phyloP scores from a whole-genome alignment of 1,139 yeast genomes.

The Nakaseomyces bracarensis region DNA sequence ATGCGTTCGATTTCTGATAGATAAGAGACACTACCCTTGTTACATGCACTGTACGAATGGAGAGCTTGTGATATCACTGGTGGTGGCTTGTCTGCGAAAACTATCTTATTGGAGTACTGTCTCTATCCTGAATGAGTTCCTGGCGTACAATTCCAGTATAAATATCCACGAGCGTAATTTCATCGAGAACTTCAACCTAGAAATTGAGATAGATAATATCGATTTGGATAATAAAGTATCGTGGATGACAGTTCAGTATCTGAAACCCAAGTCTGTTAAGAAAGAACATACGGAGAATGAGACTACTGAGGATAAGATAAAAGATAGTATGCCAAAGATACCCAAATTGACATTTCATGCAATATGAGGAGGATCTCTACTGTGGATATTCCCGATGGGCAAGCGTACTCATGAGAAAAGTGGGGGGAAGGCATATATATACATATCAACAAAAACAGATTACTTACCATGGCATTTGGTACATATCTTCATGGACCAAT shows the following conservation, averaged over 20 bases:
- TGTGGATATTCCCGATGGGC: too few relatives aligned
- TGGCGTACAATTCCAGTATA: slow-evolving; percentile 67
- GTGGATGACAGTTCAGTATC: slow-evolving; percentile 26
- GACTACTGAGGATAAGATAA: slow-evolving; percentile 11
- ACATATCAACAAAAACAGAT: too few relatives aligned
- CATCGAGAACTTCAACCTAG: slow-evolving; percentile 70
- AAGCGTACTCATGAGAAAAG: neutral
- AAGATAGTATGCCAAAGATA: slow-evolving; percentile 17
- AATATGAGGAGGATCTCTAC: slow-evolving; percentile 14
- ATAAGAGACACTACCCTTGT: slow-evolving; percentile 55
- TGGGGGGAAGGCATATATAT: too few relatives aligned
- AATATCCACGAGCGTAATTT: slow-evolving; percentile 77
- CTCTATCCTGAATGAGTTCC: slow-evolving; percentile 78
- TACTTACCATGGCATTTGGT: too few relatives aligned
- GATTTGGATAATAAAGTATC: slow-evolving; percentile 25
- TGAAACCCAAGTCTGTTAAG: slow-evolving; percentile 6
- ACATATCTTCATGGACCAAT: too few relatives aligned
- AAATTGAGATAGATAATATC: slow-evolving; percentile 39
- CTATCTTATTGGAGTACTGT: slow-evolving; percentile 85
- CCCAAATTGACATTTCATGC: slow-evolving; percentile 26
- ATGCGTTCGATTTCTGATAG: slow-evolving; percentile 54
- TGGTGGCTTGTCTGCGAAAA: slow-evolving; percentile 79
- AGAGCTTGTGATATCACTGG: slow-evolving; percentile 74
- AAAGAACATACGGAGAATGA: slow-evolving; percentile 7
- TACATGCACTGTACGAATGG: slow-evolving; percentile 87